Evolutionary conservation across 192 early-diverging fungal species (phyloP), one percentile per base, ranked within the genome.

Genomic region (Coemansia sp.): DNA sequence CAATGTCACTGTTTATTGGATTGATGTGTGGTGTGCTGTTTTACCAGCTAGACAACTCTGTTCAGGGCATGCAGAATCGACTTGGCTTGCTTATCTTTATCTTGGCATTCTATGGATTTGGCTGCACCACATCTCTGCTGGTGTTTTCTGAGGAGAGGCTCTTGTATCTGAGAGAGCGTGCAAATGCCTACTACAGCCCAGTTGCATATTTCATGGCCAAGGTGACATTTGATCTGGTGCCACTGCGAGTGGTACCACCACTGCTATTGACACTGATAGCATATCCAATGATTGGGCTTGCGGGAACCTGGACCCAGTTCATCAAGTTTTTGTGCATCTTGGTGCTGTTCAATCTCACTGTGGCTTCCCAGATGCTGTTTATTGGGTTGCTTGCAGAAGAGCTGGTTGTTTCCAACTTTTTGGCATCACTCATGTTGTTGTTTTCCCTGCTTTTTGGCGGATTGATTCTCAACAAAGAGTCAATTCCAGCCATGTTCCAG

Each of bases 371-470:
- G 11, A 92, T 90, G 58, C 62, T 94, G 7, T 82, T 83, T 27
- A 84, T 91, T 38, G 84, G 83, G 17, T 80, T 94, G n/a, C 70
- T 88, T 1, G 80, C 88, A 31, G 68, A 82, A 17, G 87, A 92
- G 51, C 64, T 84, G 26, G 84, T 81, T n/a, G 70, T 91, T 11
- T 83, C 91, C 10, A 88, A 86, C 29, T 78, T 95, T 25, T 46
- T 92, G 22, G 85, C 85, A 20, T 89, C 83, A 3, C 81, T 95
- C 47, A 79, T 88, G 23, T 90, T 95, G 66, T 67, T 95, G 22
- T 95, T 92, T 78, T 84, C 85, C 27, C 90, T 96, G 82, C 56
- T 96, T 14, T 96, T 94, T 68, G 92, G 87, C 12, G 93, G 93
- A 0, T 78, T 96, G 8, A 71, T 96, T 19, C 70, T 96, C 39